These are phyloP conservation scores for Corynascus novoguineensis DNA, from an alignment of 495 filamentous ascomycete species.

Conservation along the genomic window DNA sequence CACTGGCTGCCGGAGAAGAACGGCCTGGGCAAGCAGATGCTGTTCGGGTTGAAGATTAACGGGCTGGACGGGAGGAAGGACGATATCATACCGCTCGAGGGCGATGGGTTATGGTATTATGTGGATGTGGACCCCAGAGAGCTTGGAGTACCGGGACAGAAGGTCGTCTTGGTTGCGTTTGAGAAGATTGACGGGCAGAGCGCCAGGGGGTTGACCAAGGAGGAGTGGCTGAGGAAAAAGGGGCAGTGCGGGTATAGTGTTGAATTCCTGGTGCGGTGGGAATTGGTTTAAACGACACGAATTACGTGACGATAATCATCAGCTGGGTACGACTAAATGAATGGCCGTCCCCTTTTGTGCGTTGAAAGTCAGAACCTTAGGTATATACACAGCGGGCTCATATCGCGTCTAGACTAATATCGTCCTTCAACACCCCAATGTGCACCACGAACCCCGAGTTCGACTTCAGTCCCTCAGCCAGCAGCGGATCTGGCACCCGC, in stretches of 20 bases:
- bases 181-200: slow-evolving; percentile 58
- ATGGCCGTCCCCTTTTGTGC: neutral
- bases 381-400: neutral
- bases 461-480: slow-evolving; percentile 47
- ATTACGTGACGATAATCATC: slow-evolving; percentile 16
- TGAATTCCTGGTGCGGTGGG: slow-evolving; percentile 62
- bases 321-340: neutral
- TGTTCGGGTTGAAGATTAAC: slow-evolving; percentile 60
- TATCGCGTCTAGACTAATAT: neutral
- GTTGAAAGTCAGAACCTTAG: too few species aligned
- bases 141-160: slow-evolving; percentile 65
- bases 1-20: slow-evolving; percentile 70
- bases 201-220: slow-evolving; percentile 60
- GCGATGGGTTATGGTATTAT: slow-evolving; percentile 68
- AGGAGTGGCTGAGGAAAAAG: slow-evolving; percentile 58
- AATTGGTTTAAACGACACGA: slow-evolving; percentile 45
- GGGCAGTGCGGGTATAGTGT: slow-evolving; percentile 57
- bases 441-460: slow-evolving; percentile 64
- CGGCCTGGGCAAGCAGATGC: slow-evolving; percentile 54
- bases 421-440: slow-evolving; percentile 50
- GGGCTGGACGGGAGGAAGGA: slow-evolving; percentile 65
- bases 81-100: slow-evolving; percentile 57
- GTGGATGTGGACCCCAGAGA: slow-evolving; percentile 59
- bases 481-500: slow-evolving; percentile 61
- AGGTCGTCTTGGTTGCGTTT: slow-evolving; percentile 55